Evolutionary conservation across 129 eudicot genomes (phyloP).

Genomic region (Flaveria brownii): DNA sequence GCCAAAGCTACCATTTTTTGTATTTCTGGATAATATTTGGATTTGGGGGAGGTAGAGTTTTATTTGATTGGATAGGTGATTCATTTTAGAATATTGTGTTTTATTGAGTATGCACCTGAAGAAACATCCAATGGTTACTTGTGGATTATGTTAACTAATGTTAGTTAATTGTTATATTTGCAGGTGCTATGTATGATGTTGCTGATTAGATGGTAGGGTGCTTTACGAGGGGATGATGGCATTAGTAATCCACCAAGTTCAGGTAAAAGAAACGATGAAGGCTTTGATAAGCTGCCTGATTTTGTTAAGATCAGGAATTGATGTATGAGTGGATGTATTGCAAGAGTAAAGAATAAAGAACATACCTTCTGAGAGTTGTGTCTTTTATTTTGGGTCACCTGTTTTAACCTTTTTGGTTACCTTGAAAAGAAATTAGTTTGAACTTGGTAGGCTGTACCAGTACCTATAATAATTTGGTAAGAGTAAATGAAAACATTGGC

Average conservation of each 20-base stretch:
- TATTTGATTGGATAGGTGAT: conserved; percentile 22
- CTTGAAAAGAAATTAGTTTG: not conserved
- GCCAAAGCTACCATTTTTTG: not conserved
- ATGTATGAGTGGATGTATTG: conserved; percentile 18
- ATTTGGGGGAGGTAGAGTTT: not conserved
- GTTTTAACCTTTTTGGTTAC: not conserved
- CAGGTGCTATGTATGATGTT: conserved; percentile 38
- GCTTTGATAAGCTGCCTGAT: not conserved
- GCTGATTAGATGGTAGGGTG: conserved; percentile 42
- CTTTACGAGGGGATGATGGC: conserved; percentile 56
- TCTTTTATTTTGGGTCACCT: not conserved
- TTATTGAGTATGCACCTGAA: too few relatives aligned
- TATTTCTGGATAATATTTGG: conserved; percentile 2
- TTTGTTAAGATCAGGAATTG: conserved; percentile 2
- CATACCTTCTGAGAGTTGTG: not conserved
- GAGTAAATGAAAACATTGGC: not conserved
- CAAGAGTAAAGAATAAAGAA: conserved; percentile 6
- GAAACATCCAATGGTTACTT: not conserved
- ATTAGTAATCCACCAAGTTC: conserved; percentile 63
- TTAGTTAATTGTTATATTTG: conserved; percentile 17
- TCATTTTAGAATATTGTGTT: not conserved
- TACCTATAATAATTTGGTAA: not conserved
- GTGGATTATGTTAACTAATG: conserved; percentile 9
- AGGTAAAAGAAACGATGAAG: conserved; percentile 35
- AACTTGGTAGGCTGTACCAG: not conserved